Evolutionary conservation across 1,139 yeast genomes (phyloP).

Genomic region (Geotrichum europaeum): DNA sequence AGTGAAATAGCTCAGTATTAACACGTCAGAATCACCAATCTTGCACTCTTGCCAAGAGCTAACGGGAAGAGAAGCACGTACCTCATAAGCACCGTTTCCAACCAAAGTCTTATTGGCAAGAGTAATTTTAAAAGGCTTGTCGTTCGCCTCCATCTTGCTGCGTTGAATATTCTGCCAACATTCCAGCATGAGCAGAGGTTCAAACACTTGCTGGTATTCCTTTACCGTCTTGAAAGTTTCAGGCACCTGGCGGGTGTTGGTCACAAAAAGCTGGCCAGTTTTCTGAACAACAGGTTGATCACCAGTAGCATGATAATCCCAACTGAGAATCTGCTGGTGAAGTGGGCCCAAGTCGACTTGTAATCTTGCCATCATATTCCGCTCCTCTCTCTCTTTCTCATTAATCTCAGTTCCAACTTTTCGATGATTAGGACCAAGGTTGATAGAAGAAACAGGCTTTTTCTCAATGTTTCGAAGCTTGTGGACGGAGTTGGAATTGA

Average conservation of each 20-base stretch:
- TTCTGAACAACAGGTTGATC: slow-evolving; percentile 53
- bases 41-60: slow-evolving; percentile 46
- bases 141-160: slow-evolving; percentile 55
- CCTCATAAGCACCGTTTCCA: slow-evolving; percentile 48
- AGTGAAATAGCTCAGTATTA: slow-evolving; percentile 53
- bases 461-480: slow-evolving; percentile 20
- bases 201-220: slow-evolving; percentile 63
- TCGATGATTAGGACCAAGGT: slow-evolving; percentile 6
- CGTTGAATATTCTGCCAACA: slow-evolving; percentile 90
- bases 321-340: slow-evolving; percentile 59
- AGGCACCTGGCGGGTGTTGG: slow-evolving; percentile 39
- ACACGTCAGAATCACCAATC: slow-evolving; percentile 68
- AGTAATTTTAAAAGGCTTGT: slow-evolving; percentile 54
- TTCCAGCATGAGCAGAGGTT: slow-evolving; percentile 78
- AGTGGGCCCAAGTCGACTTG: slow-evolving; percentile 74
- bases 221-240: slow-evolving; percentile 49
- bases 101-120: slow-evolving; percentile 16
- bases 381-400: slow-evolving; percentile 57
- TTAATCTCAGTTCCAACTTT: slow-evolving; percentile 12
- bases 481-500: slow-evolving; percentile 10
- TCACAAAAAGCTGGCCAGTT: slow-evolving; percentile 54
- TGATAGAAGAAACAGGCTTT: slow-evolving; percentile 9
- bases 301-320: slow-evolving; percentile 62
- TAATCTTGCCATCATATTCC: slow-evolving; percentile 71
- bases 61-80: slow-evolving; percentile 68